Percentiles rank a stretch among this genome's conserved stretches.
Evolutionary conservation across 2,329 filamentous ascomycete species (phyloP).

Genomic region (Pestalotiopsis sp.): DNA sequence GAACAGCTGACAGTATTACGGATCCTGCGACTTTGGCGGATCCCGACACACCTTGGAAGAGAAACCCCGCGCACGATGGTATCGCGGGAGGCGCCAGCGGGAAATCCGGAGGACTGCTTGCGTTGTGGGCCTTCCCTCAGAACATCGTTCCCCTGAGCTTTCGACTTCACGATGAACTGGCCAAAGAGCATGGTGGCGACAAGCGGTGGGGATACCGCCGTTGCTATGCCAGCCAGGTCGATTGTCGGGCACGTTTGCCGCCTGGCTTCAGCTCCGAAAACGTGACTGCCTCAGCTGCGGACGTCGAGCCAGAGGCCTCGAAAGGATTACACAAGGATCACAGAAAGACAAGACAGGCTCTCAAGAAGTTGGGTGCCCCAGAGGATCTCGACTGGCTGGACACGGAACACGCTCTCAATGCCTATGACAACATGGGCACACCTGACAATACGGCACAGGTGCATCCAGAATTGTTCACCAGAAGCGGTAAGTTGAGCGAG

Average conservation of each 20-base stretch:
- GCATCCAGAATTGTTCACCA: constrained; percentile 77
- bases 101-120: constrained; percentile 76
- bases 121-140: constrained; percentile 73
- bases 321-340: constrained; percentile 34
- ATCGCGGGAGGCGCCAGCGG: constrained; percentile 78
- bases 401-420: constrained; percentile 46
- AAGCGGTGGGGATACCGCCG: constrained; percentile 72
- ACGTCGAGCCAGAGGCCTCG: constrained; percentile 14
- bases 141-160: constrained; percentile 74
- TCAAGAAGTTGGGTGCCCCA: constrained; percentile 38
- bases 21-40: constrained; percentile 33
- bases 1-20: constrained; percentile 32
- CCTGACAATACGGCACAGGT: constrained; percentile 72
- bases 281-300: not conserved
- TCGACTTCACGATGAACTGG: constrained; percentile 68
- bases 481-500: constrained; percentile 35
- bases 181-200: constrained; percentile 67
- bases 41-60: constrained; percentile 23
- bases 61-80: constrained; percentile 36
- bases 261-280: constrained; percentile 18
- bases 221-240: constrained; percentile 34
- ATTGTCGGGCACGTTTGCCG: constrained; percentile 32
- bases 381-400: constrained; percentile 74
- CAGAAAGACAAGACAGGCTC: constrained; percentile 27
- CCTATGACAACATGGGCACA: constrained; percentile 44